phyloP scores from a whole-genome alignment of 345 rosid genomes.

The Linum trigynum region DNA sequence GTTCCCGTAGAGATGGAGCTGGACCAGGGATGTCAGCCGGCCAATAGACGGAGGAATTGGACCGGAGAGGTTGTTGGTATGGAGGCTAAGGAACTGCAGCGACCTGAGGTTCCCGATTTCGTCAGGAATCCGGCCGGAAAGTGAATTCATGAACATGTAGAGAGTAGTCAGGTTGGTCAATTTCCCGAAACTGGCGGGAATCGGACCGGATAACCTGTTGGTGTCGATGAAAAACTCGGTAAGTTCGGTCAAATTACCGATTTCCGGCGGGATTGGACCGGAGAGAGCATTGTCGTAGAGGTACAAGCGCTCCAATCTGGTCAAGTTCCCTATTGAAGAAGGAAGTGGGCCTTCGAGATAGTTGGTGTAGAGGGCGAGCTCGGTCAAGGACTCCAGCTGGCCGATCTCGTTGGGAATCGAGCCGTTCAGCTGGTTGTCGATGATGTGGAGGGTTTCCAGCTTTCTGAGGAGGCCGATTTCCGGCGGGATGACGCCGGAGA shows the following conservation, averaged over 20 bases:
- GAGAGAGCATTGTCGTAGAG: background rate
- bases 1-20: conserved; percentile 2
- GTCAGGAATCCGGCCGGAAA: background rate
- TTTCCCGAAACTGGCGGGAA: conserved; percentile 18
- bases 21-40: background rate
- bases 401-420: conserved; percentile 17
- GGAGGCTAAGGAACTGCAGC: background rate
- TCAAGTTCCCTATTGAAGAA: conserved; percentile 12
- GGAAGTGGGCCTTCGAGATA: conserved; percentile 14
- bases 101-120: conserved; percentile 14
- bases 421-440: conserved; percentile 6
- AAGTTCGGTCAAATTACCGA: conserved; percentile 12
- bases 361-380: conserved; percentile 15
- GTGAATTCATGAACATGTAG: conserved; percentile 2
- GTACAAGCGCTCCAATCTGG: background rate
- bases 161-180: conserved; percentile 4
- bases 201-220: conserved; percentile 12
- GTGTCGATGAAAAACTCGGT: conserved; percentile 9
- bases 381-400: conserved; percentile 2
- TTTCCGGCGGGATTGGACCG: conserved; percentile 16
- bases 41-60: conserved; percentile 11
- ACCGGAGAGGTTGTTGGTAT: conserved; percentile 10
- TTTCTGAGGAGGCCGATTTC: conserved; percentile 14
- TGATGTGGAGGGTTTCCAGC: conserved; percentile 11
- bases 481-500: conserved; percentile 11